Evolutionary conservation across 2,329 filamentous ascomycete genomes (phyloP).

Genomic region (Phaeosphaeria sp.): DNA sequence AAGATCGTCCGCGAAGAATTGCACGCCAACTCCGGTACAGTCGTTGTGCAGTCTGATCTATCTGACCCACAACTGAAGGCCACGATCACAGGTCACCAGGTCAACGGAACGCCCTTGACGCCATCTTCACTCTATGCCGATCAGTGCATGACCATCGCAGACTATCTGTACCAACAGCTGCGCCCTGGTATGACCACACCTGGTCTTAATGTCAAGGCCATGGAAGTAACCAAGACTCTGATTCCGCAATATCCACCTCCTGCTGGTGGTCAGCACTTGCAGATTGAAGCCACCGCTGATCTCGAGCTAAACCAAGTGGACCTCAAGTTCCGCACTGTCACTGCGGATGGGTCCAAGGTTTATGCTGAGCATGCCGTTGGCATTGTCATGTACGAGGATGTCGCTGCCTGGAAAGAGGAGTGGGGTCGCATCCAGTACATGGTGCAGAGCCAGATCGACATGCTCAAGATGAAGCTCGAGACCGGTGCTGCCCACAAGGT

Average conservation of each 20-base stretch:
- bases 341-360: slow-evolving; percentile 63
- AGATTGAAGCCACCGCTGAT: slow-evolving; percentile 67
- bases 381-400: slow-evolving; percentile 67
- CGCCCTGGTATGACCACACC: slow-evolving; percentile 63
- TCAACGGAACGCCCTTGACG: slow-evolving; percentile 71
- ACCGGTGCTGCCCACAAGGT: slow-evolving; percentile 74
- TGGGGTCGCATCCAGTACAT: slow-evolving; percentile 71
- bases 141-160: slow-evolving; percentile 69
- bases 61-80: slow-evolving; percentile 68
- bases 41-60: slow-evolving; percentile 72
- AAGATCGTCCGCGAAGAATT: slow-evolving; percentile 68
- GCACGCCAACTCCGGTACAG: slow-evolving; percentile 63
- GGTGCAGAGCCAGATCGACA: slow-evolving; percentile 63
- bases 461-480: slow-evolving; percentile 71
- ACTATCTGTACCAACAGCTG: slow-evolving; percentile 72
- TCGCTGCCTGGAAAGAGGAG: slow-evolving; percentile 67
- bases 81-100: slow-evolving; percentile 69
- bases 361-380: slow-evolving; percentile 68
- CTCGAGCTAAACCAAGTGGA: slow-evolving; percentile 62
- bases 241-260: slow-evolving; percentile 63
- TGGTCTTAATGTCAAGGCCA: slow-evolving; percentile 69
- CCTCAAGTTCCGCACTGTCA: slow-evolving; percentile 64
- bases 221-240: slow-evolving; percentile 74
- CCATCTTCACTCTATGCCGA: slow-evolving; percentile 71
- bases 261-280: slow-evolving; percentile 64